phyloP scores from a whole-genome alignment of 768 basidiomycete species.

The Infundibulicybe gibba region DNA sequence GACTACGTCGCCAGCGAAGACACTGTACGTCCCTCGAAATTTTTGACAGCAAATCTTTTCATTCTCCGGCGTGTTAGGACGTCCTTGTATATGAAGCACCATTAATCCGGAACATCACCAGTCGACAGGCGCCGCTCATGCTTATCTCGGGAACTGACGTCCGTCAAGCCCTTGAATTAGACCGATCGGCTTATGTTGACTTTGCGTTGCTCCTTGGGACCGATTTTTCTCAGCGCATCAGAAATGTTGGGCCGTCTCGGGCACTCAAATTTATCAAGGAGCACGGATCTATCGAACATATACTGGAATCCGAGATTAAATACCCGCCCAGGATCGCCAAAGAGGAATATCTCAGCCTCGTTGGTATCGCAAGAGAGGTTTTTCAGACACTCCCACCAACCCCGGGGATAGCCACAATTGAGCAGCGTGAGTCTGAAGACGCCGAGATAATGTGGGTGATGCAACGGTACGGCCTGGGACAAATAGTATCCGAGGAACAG shows the following conservation, averaged over 20 bases:
- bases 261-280: constrained; percentile 75
- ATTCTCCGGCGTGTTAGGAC: constrained; percentile 43
- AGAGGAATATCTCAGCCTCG: constrained; percentile 59
- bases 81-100: constrained; percentile 83
- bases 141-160: constrained; percentile 63
- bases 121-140: constrained; percentile 52
- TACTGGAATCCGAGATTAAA: constrained; percentile 50
- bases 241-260: constrained; percentile 72
- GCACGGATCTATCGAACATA: constrained; percentile 68
- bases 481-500: constrained; percentile 27
- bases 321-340: constrained; percentile 45
- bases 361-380: constrained; percentile 56
- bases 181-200: constrained; percentile 64
- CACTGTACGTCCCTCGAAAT: constrained; percentile 46
- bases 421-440: constrained; percentile 34
- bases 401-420: constrained; percentile 36
- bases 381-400: constrained; percentile 67
- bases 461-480: constrained; percentile 46
- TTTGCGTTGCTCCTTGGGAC: constrained; percentile 87
- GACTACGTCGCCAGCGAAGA: constrained; percentile 94
- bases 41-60: constrained; percentile 2
- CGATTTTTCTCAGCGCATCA: constrained; percentile 86
- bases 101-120: constrained; percentile 74
- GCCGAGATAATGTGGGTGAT: constrained; percentile 41
- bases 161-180: constrained; percentile 53